Conservation (phyloP, 306 rosid species). For the Quercus cerris region DNA sequence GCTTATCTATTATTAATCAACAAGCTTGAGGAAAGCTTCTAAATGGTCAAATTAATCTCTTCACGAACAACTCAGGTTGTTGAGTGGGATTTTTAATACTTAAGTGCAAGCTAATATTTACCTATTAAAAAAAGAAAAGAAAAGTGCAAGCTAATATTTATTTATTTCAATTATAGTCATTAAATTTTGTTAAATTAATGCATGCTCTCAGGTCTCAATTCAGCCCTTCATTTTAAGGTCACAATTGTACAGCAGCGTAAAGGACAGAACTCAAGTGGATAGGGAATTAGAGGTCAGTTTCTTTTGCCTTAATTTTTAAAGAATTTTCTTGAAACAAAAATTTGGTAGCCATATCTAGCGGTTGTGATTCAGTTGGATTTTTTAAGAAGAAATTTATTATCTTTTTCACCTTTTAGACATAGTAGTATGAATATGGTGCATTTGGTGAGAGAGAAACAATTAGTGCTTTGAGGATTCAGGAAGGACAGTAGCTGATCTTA, state of each 20-base stretch:
- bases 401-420: not conserved
- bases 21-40: not conserved
- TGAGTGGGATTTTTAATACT: not conserved
- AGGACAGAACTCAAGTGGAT: conserved; percentile 86
- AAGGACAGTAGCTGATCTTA: too few relatives aligned
- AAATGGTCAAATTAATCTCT: not conserved
- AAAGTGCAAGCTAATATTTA: not conserved
- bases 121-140: too few relatives aligned
- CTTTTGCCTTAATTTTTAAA: not conserved
- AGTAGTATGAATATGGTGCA: too few relatives aligned
- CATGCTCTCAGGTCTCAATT: conserved; percentile 54
- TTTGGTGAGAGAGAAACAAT: too few relatives aligned
- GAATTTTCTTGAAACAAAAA: not conserved
- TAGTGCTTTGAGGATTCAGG: too few relatives aligned
- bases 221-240: conserved; percentile 81
- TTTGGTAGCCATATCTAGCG: not conserved
- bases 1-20: not conserved
- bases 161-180: not conserved
- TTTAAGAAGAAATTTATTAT: not conserved
- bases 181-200: conserved; percentile 13
- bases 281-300: conserved; percentile 78
- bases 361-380: not conserved
- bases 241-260: conserved; percentile 87
- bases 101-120: not conserved
- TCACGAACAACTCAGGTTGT: not conserved